phyloP scores from a whole-genome alignment of 2,329 filamentous ascomycete genomes.

The Penicillium hordei region DNA sequence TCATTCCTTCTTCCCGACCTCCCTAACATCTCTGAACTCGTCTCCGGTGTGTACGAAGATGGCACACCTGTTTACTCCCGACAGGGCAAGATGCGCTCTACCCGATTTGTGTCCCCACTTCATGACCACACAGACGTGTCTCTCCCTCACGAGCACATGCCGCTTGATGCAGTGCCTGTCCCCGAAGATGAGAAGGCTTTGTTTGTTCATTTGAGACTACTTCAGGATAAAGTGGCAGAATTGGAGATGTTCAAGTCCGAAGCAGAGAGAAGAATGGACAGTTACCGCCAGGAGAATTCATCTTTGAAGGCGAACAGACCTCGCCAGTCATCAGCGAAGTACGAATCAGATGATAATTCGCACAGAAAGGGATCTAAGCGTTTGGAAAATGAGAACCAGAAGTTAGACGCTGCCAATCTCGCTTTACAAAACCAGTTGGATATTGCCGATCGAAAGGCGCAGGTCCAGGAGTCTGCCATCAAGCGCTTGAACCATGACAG shows the following conservation, averaged over 20 bases:
- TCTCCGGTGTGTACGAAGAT: slow-evolving; percentile 59
- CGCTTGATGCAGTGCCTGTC: slow-evolving; percentile 56
- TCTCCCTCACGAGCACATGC: slow-evolving; percentile 43
- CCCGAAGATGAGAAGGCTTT: slow-evolving; percentile 64
- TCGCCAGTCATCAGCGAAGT: slow-evolving; percentile 38
- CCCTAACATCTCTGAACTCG: slow-evolving; percentile 61
- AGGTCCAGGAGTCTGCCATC: slow-evolving; percentile 55
- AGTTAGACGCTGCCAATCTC: slow-evolving; percentile 54
- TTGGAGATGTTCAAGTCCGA: slow-evolving; percentile 58
- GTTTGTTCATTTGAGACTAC: slow-evolving; percentile 58
- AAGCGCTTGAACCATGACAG: slow-evolving; percentile 57
- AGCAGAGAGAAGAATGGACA: slow-evolving; percentile 50
- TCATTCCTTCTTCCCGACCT: slow-evolving; percentile 63
- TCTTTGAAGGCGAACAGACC: slow-evolving; percentile 48
- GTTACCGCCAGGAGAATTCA: slow-evolving; percentile 54
- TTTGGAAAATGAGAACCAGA: slow-evolving; percentile 39
- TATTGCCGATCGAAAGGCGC: slow-evolving; percentile 55
- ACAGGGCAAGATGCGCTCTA: slow-evolving; percentile 49
- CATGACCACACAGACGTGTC: slow-evolving; percentile 35
- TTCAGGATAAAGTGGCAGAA: slow-evolving; percentile 58
- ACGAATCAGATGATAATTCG: slow-evolving; percentile 48
- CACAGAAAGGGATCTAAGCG: slow-evolving; percentile 36
- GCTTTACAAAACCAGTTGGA: slow-evolving; percentile 57
- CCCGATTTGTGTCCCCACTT: slow-evolving; percentile 55
- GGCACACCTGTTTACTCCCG: slow-evolving; percentile 59